Evolutionary conservation across 805 yeast genomes (phyloP).

Genomic region (Debaryomyces prosopidis): DNA sequence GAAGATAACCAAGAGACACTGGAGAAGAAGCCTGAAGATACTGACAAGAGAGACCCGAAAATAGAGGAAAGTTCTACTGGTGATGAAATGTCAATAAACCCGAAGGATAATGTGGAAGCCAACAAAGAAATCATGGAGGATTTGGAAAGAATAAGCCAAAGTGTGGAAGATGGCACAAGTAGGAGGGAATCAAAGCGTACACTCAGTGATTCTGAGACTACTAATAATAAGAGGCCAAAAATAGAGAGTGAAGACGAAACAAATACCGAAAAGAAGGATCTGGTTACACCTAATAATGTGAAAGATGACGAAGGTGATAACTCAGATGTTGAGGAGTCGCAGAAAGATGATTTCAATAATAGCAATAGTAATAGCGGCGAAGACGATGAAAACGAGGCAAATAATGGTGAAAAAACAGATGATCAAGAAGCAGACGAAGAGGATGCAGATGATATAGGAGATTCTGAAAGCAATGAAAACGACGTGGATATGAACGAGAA

Average conservation of each 20-base stretch:
- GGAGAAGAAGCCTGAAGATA: neutral
- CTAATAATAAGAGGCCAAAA: conserved; percentile 2
- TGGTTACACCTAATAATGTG: conserved; percentile 3
- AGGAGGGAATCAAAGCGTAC: neutral
- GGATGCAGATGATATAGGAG: conserved; percentile 11
- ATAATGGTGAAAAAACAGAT: conserved; percentile 15
- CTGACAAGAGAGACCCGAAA: conserved; percentile 2
- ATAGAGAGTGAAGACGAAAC: conserved; percentile 1
- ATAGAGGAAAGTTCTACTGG: conserved; percentile 3
- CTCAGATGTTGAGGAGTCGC: neutral
- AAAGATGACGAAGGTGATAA: conserved; percentile 3
- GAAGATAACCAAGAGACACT: conserved; percentile 13
- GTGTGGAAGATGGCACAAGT: neutral
- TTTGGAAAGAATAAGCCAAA: conserved; percentile 6
- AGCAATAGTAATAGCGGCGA: conserved; percentile 15
- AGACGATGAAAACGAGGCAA: conserved; percentile 12
- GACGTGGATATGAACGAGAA: conserved; percentile 35
- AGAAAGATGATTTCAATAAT: conserved; percentile 13
- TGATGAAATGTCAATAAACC: conserved; percentile 4
- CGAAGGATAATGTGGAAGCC: conserved; percentile 8
- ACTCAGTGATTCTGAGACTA: conserved; percentile 1
- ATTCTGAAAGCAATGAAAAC: conserved; percentile 12
- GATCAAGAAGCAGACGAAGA: conserved; percentile 14
- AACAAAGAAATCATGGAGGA: conserved; percentile 7
- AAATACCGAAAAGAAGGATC: neutral